Evolutionary conservation across 2,329 filamentous ascomycete species (phyloP).

Genomic region (Venturia nashicola): DNA sequence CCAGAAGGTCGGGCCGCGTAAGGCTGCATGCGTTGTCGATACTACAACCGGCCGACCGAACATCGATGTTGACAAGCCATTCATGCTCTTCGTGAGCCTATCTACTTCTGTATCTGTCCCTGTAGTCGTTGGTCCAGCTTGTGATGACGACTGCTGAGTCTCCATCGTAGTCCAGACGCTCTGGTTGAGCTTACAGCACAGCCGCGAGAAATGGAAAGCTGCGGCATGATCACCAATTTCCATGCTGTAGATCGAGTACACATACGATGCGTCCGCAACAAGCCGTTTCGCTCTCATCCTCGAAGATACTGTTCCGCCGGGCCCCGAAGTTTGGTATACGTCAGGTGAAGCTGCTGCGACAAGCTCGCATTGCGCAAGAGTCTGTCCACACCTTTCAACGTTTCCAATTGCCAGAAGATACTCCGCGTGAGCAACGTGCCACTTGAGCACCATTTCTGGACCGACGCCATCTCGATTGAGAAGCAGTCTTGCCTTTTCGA

Average conservation of each 20-base stretch:
- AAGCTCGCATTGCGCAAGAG: conserved; percentile 19
- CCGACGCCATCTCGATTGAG: conserved; percentile 27
- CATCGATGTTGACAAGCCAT: conserved; percentile 19
- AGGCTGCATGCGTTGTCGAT: conserved; percentile 31
- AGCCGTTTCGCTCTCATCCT: conserved; percentile 32
- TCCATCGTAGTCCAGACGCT: conserved; percentile 40
- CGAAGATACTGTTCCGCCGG: conserved; percentile 21
- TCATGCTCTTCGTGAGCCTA: conserved; percentile 13
- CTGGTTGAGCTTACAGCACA: conserved; percentile 36
- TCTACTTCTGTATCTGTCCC: conserved; percentile 14
- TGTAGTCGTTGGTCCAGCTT: not conserved
- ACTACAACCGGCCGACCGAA: conserved; percentile 21
- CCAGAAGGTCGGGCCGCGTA: conserved; percentile 64
- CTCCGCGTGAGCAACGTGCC: conserved; percentile 62
- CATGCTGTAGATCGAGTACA: conserved; percentile 55
- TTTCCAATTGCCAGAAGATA: conserved; percentile 58
- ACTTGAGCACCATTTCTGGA: conserved; percentile 37
- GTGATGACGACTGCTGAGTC: conserved; percentile 15
- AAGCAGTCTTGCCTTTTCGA: conserved; percentile 47
- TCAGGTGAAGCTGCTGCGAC: conserved; percentile 15
- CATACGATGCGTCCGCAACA: conserved; percentile 9
- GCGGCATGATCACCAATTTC: conserved; percentile 36
- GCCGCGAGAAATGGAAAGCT: conserved; percentile 28
- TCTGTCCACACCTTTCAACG: conserved; percentile 42
- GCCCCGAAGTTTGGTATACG: conserved; percentile 15